Base-by-base conservation (phyloP, 2,329 filamentous ascomycete genomes). In the Trichoderma citrinoviride region DNA sequence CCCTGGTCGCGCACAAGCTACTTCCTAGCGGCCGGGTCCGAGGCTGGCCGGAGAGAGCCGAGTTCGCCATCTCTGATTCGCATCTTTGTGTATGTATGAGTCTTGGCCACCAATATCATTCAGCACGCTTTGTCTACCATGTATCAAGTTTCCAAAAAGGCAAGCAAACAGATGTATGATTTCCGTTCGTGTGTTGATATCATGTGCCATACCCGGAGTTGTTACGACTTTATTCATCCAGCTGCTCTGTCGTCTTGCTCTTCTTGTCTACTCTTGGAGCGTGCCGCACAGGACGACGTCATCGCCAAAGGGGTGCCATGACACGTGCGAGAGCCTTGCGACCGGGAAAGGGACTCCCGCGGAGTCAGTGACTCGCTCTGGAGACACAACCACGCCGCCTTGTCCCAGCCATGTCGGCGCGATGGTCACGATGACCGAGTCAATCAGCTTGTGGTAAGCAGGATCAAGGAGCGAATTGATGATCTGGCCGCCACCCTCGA, bases 351-450 rank as follows among this genome's bases (percentile, higher is more conserved):
- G 82, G 52, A 79, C 78, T 3, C 84, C 86, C 19, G 81, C 74
- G 2, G 77, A 75, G 64, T 83, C 82, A 3, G 75, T 71, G 46
- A 82, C 83, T 40, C 86, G 81, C 21, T 85, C 81, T 2, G 93
- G 94, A 53, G 87, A 89, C 3, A 97, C 91, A 12, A 87, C 82
- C 10, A 97, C 91, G 7, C 92, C 92, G 2, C 91, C 92, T 66
- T 85, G 82, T 1, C 94, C 94, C n/a, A 98, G 82, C 86, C 92
- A 98, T 0, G 88, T 92, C 8, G 94, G 94, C 3, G 94, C 93
- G 72, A 97, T 87, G 0, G 94, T 97, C 65, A 97, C 83, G 71
- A 98, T 90, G 55, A 97, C 88, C 2, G 89, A 89, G 73, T 92
- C 85, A 47, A 96, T 81, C 8, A 93, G 78, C n/a, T 75, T 71